Evolutionary conservation across 768 basidiomycete species (phyloP).

Genomic region (Amanita subjunquillea): DNA sequence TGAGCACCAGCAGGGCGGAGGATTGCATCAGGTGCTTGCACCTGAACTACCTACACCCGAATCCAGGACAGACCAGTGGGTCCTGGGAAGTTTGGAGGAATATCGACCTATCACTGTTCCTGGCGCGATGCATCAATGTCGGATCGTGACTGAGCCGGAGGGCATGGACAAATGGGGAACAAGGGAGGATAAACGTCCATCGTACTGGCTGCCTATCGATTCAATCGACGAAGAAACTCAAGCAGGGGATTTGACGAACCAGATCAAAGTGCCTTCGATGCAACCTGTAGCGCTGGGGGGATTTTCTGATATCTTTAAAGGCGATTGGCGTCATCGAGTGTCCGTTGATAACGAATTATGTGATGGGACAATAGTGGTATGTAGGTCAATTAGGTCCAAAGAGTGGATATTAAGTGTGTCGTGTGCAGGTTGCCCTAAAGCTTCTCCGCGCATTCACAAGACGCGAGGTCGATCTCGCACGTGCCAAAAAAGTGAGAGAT

Average conservation of each 20-base stretch:
- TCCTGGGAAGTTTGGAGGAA: no score
- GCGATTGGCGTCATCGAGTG: constrained; percentile 8
- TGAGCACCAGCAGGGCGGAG: no score
- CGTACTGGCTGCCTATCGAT: neutral
- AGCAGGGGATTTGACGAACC: constrained; percentile 11
- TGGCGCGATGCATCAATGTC: neutral
- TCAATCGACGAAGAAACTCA: constrained; percentile 1
- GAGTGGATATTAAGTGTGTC: neutral
- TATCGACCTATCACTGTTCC: neutral
- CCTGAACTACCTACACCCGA: no score
- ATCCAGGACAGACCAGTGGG: no score
- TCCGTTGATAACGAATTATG: neutral
- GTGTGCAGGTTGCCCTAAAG: constrained; percentile 16
- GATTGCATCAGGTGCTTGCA: no score
- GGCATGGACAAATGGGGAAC: neutral
- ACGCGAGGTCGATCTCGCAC: constrained; percentile 9
- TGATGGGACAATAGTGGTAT: neutral
- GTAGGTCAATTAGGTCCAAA: neutral
- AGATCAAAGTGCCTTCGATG: constrained; percentile 4
- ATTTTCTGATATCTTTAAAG: constrained; percentile 17
- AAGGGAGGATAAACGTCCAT: neutral
- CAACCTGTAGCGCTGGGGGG: constrained; percentile 15
- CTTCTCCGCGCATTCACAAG: constrained; percentile 14
- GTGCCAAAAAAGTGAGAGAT: constrained; percentile 11
- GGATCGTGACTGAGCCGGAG: neutral